Evolutionary conservation across 192 early-diverging fungal species (phyloP).

Genomic region (Umbelopsis ramanniana): DNA sequence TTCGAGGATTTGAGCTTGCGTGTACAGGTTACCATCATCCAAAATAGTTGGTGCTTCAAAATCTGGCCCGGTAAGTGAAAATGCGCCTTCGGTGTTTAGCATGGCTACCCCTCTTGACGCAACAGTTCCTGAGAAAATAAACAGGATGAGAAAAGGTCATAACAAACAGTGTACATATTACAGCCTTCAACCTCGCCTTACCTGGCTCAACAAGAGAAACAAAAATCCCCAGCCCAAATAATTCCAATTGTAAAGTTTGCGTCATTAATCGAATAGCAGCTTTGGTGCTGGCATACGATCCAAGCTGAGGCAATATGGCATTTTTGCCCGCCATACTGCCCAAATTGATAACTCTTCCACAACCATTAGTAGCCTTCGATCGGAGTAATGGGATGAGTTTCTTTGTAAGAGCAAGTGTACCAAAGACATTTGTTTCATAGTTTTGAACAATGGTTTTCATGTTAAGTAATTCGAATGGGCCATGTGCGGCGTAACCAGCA

Average conservation of each 20-base stretch:
- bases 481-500: not conserved
- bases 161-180: not conserved
- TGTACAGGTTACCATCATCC: not conserved
- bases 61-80: not conserved
- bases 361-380: not conserved
- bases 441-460: not conserved
- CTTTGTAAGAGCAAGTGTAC: not conserved
- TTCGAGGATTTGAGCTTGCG: not conserved
- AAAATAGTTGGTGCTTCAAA: not conserved
- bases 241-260: not conserved
- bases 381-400: not conserved
- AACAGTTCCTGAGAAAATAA: not conserved
- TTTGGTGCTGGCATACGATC: not conserved
- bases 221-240: not conserved
- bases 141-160: not conserved
- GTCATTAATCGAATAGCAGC: not conserved
- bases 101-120: not conserved
- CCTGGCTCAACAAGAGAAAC: not conserved
- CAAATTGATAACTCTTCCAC: not conserved
- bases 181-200: not conserved
- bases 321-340: not conserved
- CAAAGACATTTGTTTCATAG: not conserved
- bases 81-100: not conserved
- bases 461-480: not conserved
- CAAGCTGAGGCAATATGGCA: not conserved